Evolutionary conservation across 768 basidiomycete genomes (phyloP).

Genomic region (Amanita jacksonii): DNA sequence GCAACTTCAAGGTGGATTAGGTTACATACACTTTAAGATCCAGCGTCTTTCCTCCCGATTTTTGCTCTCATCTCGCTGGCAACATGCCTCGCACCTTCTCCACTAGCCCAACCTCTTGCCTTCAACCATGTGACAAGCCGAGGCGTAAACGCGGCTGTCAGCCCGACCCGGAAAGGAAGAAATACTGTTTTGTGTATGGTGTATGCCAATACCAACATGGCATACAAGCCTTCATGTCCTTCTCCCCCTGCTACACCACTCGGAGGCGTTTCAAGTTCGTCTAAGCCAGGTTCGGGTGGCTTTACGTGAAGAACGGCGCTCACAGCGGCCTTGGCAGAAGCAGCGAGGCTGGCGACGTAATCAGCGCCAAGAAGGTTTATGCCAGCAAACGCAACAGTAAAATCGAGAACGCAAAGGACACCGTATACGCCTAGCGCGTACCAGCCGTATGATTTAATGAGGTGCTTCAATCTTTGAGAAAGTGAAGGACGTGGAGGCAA

Average conservation of each 20-base stretch:
- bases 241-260: slow-evolving; percentile 29
- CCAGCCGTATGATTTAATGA: slow-evolving; percentile 92
- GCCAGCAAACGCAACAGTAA: slow-evolving; percentile 73
- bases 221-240: slow-evolving; percentile 62
- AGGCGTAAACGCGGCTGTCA: slow-evolving; percentile 83
- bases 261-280: slow-evolving; percentile 44
- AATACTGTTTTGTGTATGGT: slow-evolving; percentile 93
- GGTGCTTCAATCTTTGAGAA: slow-evolving; percentile 64
- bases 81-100: slow-evolving; percentile 59
- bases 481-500: slow-evolving; percentile 45
- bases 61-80: slow-evolving; percentile 41
- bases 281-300: slow-evolving; percentile 56
- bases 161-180: slow-evolving; percentile 78
- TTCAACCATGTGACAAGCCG: slow-evolving; percentile 78
- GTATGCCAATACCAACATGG: slow-evolving; percentile 89
- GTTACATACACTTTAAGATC: neutral
- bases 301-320: slow-evolving; percentile 35
- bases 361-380: slow-evolving; percentile 88
- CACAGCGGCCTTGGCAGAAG: slow-evolving; percentile 43
- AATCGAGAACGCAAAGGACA: slow-evolving; percentile 66
- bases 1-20: too few relatives aligned
- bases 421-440: slow-evolving; percentile 91
- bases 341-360: slow-evolving; percentile 64
- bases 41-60: slow-evolving; percentile 30
- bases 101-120: slow-evolving; percentile 73